Percentiles rank a stretch among this genome's conserved stretches.
These are phyloP conservation scores for Barnettozyma botsteinii DNA, from an alignment of 805 yeast genomes.

Conservation along the genomic window DNA sequence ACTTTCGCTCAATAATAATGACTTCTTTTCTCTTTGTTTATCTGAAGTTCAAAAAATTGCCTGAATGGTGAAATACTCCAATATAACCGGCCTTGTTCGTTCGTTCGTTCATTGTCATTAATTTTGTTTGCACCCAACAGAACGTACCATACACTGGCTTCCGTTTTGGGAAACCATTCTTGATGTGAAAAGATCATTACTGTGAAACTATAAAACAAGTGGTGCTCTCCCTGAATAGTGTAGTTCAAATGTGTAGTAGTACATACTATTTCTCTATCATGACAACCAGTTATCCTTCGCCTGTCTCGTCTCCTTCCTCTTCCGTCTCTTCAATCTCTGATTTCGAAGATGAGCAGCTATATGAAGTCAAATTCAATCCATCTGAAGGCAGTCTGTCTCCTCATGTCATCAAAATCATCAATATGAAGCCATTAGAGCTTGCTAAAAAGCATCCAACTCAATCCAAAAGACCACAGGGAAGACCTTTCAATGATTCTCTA, in stretches of 20 bases:
- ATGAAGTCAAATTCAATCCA: too few relatives aligned
- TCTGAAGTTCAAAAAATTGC: too few relatives aligned
- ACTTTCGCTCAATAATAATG: too few relatives aligned
- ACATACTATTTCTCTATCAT: not conserved
- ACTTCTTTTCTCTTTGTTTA: too few relatives aligned
- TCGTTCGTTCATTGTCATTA: not conserved
- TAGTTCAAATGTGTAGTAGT: too few relatives aligned
- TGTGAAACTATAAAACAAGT: not conserved
- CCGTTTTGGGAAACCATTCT: constrained; percentile 1
- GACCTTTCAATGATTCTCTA: constrained; percentile 25
- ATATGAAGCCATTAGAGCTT: constrained; percentile 21
- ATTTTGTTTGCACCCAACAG: too few relatives aligned
- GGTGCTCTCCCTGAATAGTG: not conserved
- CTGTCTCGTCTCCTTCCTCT: constrained; percentile 5
- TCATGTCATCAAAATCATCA: constrained; percentile 18
- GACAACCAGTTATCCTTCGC: not conserved
- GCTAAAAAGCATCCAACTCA: constrained; percentile 23
- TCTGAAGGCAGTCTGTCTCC: too few relatives aligned
- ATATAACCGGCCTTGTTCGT: too few relatives aligned
- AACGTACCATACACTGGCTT: too few relatives aligned
- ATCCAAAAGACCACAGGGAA: constrained; percentile 21
- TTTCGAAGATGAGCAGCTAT: not conserved
- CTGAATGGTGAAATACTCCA: too few relatives aligned
- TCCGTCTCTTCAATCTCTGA: constrained; percentile 6
- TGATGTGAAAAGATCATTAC: constrained; percentile 9